Conservation (phyloP, 805 yeast species). For the Starmera caribaea region DNA sequence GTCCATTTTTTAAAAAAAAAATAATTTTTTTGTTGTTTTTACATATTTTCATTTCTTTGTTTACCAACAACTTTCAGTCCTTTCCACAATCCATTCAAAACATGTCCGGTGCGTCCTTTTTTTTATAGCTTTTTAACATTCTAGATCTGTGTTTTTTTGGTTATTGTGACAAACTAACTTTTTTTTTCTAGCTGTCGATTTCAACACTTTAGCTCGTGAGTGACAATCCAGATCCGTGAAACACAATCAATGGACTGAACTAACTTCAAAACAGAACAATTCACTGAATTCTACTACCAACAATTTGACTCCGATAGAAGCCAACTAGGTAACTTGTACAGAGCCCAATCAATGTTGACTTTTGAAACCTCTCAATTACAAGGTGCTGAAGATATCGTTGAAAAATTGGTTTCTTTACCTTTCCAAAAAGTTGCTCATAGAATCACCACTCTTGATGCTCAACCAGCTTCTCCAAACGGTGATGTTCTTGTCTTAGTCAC, state of each 20-base stretch:
- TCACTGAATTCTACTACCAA: constrained; percentile 90
- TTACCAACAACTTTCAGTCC: neutral
- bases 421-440: constrained; percentile 90
- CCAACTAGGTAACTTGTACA: constrained; percentile 86
- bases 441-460: constrained; percentile 93
- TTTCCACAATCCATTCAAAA: neutral
- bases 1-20: no score
- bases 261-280: constrained; percentile 48
- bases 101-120: constrained; percentile 11
- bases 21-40: no score
- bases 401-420: constrained; percentile 81
- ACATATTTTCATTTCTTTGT: neutral
- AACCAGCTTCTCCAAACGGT: constrained; percentile 88
- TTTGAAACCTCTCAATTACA: constrained; percentile 91
- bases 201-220: constrained; percentile 36
- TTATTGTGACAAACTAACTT: neutral
- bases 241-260: no score
- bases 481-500: constrained; percentile 97
- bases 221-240: no score
- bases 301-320: constrained; percentile 91
- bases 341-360: constrained; percentile 96
- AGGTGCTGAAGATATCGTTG: constrained; percentile 89
- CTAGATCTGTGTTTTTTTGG: no score
- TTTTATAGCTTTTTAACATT: no score
- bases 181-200: constrained; percentile 25